A percentile compares a stretch with the other conserved stretches of the same genome.
Evolutionary conservation across 108 stramenopile genomes (phyloP).

Genomic region (Seminavis robusta): DNA sequence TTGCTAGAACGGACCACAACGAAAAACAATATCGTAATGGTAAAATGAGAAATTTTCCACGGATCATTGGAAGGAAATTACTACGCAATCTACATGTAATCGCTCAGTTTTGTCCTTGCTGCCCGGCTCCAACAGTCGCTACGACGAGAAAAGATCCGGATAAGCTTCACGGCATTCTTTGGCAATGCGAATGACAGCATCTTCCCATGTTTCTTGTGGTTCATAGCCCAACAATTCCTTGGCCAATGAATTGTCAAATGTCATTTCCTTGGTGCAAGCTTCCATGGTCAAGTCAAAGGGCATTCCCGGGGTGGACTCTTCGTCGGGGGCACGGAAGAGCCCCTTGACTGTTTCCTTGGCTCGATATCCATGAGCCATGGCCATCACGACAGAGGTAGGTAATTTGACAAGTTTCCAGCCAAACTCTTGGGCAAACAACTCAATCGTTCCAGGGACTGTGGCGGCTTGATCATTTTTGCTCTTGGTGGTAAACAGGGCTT

Average conservation of each 20-base stretch:
- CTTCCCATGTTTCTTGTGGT: constrained; percentile 7
- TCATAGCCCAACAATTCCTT: constrained; percentile 1
- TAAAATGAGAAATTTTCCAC: too few species aligned
- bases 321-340: neutral
- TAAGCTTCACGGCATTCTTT: too few species aligned
- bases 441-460: neutral
- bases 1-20: too few species aligned
- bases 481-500: constrained; percentile 6
- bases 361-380: neutral
- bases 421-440: neutral
- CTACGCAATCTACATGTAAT: too few species aligned
- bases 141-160: too few species aligned
- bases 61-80: too few species aligned
- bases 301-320: constrained; percentile 3
- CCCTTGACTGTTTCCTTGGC: neutral
- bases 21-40: too few species aligned
- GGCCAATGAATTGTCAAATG: constrained; percentile 8
- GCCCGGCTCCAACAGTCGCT: too few species aligned
- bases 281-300: constrained; percentile 1
- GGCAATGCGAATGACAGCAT: constrained; percentile 1
- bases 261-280: neutral
- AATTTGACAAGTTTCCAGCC: neutral
- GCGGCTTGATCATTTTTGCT: neutral
- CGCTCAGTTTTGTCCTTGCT: too few species aligned
- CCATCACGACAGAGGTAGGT: neutral